Percentiles rank a stretch among this genome's conserved stretches.
phyloP scores from a whole-genome alignment of 1,284 basidiomycete species.

The Leccinum huronense region DNA sequence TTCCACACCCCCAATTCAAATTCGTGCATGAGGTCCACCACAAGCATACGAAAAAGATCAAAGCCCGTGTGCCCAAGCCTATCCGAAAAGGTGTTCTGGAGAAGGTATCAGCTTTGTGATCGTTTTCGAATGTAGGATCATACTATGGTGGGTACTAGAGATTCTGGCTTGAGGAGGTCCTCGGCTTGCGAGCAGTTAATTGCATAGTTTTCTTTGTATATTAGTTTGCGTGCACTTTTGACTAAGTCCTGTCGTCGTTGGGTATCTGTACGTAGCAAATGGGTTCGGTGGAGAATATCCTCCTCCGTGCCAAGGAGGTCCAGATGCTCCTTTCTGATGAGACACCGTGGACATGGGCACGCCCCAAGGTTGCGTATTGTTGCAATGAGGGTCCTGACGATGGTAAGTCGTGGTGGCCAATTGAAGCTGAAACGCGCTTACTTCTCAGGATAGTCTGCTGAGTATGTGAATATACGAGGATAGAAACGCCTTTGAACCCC shows the following conservation, averaged over 20 bases:
- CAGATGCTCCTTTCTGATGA: background rate
- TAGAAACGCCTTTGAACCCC: background rate
- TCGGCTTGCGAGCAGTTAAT: background rate
- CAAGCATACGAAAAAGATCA: background rate
- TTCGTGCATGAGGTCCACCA: background rate
- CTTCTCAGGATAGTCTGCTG: background rate
- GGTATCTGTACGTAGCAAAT: background rate
- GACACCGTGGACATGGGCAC: background rate
- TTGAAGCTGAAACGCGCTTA: background rate
- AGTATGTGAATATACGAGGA: background rate
- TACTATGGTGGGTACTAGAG: background rate
- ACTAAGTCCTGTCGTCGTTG: background rate
- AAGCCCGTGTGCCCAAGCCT: background rate
- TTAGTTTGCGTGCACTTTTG: background rate
- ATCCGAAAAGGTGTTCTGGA: background rate
- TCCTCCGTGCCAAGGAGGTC: background rate
- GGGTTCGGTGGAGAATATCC: background rate
- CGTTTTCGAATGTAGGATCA: background rate
- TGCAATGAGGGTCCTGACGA: background rate
- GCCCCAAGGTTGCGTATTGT: background rate
- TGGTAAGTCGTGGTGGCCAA: background rate
- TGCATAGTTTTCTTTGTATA: background rate
- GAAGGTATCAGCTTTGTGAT: background rate
- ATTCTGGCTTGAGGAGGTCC: background rate
- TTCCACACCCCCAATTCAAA: background rate